A percentile compares a stretch with the other conserved stretches of the same genome.
These are phyloP conservation scores for Pouteria campechiana DNA, from an alignment of 179 eudicot species.

Conservation along the genomic window DNA sequence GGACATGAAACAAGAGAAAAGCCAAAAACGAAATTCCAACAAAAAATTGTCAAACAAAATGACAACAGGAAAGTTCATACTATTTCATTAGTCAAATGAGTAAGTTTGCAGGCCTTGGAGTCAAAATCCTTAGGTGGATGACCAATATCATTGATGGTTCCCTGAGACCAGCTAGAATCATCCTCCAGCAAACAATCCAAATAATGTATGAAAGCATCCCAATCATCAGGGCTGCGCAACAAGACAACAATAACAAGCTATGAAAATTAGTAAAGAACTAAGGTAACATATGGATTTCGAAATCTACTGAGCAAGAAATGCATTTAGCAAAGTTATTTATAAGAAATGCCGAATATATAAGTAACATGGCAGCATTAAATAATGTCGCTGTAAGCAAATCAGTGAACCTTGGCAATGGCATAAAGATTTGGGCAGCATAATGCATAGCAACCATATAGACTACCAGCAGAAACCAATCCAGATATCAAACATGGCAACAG, in stretches of 20 bases:
- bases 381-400: no score
- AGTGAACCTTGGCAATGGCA: no score
- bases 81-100: slow-evolving; percentile 49
- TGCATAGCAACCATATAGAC: no score
- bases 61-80: slow-evolving; percentile 16
- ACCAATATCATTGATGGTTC: slow-evolving; percentile 21
- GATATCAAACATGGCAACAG: no score
- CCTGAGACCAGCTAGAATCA: slow-evolving; percentile 38
- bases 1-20: background rate
- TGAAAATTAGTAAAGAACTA: background rate
- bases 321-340: background rate
- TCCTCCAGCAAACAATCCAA: slow-evolving; percentile 87
- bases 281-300: background rate
- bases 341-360: background rate
- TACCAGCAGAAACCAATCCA: no score
- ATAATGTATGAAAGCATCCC: slow-evolving; percentile 83
- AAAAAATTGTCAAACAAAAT: background rate
- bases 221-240: slow-evolving; percentile 83
- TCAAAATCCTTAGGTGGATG: slow-evolving; percentile 27
- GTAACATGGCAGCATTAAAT: slow-evolving; percentile 1
- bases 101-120: slow-evolving; percentile 29
- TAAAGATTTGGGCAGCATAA: no score
- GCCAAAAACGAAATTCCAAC: background rate
- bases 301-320: slow-evolving; percentile 1
- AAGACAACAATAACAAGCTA: slow-evolving; percentile 6